These are phyloP conservation scores for Emiliania huxleyi DNA, from an alignment of 78 protist species.

Conservation along the genomic window DNA sequence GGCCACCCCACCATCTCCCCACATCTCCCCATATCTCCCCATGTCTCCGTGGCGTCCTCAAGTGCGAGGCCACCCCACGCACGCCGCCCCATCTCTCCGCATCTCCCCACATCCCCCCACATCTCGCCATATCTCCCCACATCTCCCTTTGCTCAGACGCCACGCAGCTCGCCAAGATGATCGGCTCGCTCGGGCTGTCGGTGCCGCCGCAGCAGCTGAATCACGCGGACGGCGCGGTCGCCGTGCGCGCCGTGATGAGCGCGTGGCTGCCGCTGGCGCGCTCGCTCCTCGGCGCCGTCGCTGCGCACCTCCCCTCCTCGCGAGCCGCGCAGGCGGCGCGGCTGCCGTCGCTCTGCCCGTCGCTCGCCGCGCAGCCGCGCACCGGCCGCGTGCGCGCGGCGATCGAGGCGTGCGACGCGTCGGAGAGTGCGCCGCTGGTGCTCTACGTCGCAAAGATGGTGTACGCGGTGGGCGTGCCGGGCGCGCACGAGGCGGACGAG, in stretches of 20 bases:
- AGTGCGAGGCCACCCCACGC: too few species aligned
- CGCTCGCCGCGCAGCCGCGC: conserved; percentile 12
- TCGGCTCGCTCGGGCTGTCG: conserved; percentile 52
- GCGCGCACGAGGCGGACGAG: conserved; percentile 32
- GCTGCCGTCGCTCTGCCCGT: conserved; percentile 55
- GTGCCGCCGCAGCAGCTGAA: conserved; percentile 45
- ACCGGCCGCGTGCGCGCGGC: not conserved
- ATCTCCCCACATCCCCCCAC: too few species aligned
- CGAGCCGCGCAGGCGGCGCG: conserved; percentile 71
- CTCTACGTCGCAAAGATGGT: conserved; percentile 74
- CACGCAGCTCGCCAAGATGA: conserved; percentile 66
- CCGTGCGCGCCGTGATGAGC: conserved; percentile 54
- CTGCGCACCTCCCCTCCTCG: conserved; percentile 73
- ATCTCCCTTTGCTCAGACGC: too few species aligned
- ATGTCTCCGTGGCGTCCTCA: too few species aligned
- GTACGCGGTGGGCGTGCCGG: not conserved
- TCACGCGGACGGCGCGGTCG: conserved; percentile 37
- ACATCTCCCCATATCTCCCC: too few species aligned
- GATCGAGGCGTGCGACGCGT: conserved; percentile 2
- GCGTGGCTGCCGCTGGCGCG: conserved; percentile 87
- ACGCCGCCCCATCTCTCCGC: too few species aligned
- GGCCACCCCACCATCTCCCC: too few species aligned
- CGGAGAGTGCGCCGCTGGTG: conserved; percentile 31
- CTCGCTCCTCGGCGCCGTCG: conserved; percentile 63
- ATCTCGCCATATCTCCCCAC: too few species aligned